Percentiles rank a stretch among this genome's conserved stretches.
These are phyloP conservation scores for Claviceps africana DNA, from an alignment of 2,329 filamentous ascomycete genomes.

Conservation along the genomic window DNA sequence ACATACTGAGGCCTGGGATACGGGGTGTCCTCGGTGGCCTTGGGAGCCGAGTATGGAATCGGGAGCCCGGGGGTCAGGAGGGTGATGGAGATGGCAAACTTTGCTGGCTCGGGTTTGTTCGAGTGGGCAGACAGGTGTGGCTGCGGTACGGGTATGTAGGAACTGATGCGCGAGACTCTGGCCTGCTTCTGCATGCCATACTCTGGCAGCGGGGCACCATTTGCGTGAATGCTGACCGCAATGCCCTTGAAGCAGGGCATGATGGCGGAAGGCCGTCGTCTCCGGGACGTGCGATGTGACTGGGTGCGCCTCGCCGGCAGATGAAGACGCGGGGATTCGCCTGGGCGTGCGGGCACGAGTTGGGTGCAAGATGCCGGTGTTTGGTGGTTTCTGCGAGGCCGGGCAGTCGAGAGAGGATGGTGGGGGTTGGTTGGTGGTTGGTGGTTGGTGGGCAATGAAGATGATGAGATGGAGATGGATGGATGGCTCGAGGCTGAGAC, in stretches of 20 bases:
- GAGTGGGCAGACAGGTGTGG: slow-evolving; percentile 51
- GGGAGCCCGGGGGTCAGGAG: slow-evolving; percentile 76
- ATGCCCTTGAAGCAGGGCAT: slow-evolving; percentile 99
- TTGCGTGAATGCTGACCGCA: slow-evolving; percentile 88
- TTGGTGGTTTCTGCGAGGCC: background rate
- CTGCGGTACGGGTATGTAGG: slow-evolving; percentile 90
- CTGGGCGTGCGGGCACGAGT: slow-evolving; percentile 1
- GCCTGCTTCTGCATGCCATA: slow-evolving; percentile 92
- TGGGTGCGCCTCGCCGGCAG: background rate
- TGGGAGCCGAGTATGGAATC: slow-evolving; percentile 85
- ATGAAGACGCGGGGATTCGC: background rate
- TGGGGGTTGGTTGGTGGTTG: background rate
- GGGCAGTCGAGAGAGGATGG: background rate
- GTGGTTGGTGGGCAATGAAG: background rate
- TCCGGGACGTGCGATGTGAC: background rate
- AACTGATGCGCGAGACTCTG: slow-evolving; percentile 80
- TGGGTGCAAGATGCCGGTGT: background rate
- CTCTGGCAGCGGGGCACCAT: slow-evolving; percentile 70
- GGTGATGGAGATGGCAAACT: slow-evolving; percentile 96
- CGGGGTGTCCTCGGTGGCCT: slow-evolving; percentile 60
- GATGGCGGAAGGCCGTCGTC: slow-evolving; percentile 18
- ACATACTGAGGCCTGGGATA: slow-evolving; percentile 73
- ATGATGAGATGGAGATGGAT: background rate
- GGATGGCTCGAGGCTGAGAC: no score
- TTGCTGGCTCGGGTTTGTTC: slow-evolving; percentile 77